These are phyloP conservation scores for Arthrobotrys megalospora DNA, from an alignment of 2,329 filamentous ascomycete genomes.

Conservation along the genomic window DNA sequence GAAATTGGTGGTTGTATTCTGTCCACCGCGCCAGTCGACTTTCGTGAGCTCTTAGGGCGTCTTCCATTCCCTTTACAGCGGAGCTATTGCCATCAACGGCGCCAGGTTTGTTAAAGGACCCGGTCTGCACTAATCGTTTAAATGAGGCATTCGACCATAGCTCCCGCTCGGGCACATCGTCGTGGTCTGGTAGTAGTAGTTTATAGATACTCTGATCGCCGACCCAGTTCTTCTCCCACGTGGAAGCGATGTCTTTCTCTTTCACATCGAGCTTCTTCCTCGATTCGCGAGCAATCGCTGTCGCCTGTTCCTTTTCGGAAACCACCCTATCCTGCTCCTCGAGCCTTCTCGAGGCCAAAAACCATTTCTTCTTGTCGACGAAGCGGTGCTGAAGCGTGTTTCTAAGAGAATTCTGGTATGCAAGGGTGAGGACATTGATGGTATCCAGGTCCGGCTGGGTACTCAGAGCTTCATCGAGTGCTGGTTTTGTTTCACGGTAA, in stretches of 20 bases:
- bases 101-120: constrained; percentile 49
- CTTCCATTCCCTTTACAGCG: constrained; percentile 62
- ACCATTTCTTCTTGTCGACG: constrained; percentile 59
- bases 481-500: constrained; percentile 44
- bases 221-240: constrained; percentile 65
- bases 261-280: constrained; percentile 24
- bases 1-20: constrained; percentile 48
- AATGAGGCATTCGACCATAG: constrained; percentile 63
- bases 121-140: constrained; percentile 62
- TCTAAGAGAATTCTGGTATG: constrained; percentile 55
- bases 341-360: constrained; percentile 52
- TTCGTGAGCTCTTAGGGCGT: constrained; percentile 46
- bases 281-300: constrained; percentile 43
- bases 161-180: constrained; percentile 62
- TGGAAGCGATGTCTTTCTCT: constrained; percentile 62
- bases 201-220: constrained; percentile 64
- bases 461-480: constrained; percentile 62
- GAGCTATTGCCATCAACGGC: constrained; percentile 26
- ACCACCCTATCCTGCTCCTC: constrained; percentile 42
- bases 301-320: constrained; percentile 36
- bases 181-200: constrained; percentile 61
- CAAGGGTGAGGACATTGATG: constrained; percentile 45
- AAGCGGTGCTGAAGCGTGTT: constrained; percentile 56
- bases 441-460: constrained; percentile 59
- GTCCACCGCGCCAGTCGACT: constrained; percentile 41